These are phyloP conservation scores for Yarrowia hollandica DNA, from an alignment of 805 yeast genomes.

Conservation along the genomic window DNA sequence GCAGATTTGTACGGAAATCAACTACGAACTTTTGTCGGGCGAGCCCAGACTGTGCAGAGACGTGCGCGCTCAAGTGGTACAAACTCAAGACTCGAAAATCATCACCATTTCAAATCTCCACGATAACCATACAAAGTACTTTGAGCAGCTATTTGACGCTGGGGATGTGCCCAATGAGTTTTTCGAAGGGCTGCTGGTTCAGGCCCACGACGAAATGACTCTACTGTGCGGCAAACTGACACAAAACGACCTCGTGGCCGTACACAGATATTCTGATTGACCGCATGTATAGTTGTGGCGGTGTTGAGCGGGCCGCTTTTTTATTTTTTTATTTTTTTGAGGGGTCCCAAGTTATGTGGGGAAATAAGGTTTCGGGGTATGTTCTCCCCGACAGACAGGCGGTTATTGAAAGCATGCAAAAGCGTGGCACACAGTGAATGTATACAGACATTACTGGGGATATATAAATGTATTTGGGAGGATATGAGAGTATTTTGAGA, in stretches of 20 bases:
- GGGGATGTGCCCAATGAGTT: background rate
- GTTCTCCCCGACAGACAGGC: too few species aligned
- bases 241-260: background rate
- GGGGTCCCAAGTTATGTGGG: constrained; percentile 6
- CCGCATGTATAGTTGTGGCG: background rate
- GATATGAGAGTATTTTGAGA: too few species aligned
- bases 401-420: background rate
- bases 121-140: constrained; percentile 1
- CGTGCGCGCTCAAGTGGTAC: background rate
- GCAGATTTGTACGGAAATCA: background rate
- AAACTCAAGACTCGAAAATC: background rate
- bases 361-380: background rate
- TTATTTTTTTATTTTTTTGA: too few species aligned
- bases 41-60: constrained; percentile 1
- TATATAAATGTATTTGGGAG: too few species aligned
- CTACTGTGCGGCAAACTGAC: background rate
- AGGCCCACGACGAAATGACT: background rate
- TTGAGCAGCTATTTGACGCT: background rate
- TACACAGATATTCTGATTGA: constrained; percentile 2
- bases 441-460: too few species aligned
- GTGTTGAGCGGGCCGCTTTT: constrained; percentile 26
- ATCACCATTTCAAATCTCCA: background rate
- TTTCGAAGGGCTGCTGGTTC: background rate
- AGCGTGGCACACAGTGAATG: too few species aligned
- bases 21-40: constrained; percentile 4